Conservation (phyloP, 495 filamentous ascomycete genomes). For the Penicillium simplicissimum region DNA sequence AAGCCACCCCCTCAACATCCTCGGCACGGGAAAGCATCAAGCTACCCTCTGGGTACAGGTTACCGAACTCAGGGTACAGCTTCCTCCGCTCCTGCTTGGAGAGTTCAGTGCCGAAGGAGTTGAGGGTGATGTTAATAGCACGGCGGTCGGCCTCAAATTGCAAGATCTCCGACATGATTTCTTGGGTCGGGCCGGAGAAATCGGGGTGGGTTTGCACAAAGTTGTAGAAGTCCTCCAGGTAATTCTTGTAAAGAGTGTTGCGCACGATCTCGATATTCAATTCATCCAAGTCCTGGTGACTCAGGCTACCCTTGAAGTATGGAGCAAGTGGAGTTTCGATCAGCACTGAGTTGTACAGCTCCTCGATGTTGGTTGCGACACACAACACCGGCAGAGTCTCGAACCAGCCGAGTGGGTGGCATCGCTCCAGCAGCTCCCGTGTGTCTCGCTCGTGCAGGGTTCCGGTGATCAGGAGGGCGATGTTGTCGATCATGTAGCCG, state of each 20-base stretch:
- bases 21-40: conserved; percentile 94
- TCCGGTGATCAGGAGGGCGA: conserved; percentile 96
- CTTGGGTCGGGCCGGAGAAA: conserved; percentile 80
- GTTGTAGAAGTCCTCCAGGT: conserved; percentile 93
- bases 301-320: conserved; percentile 95
- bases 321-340: conserved; percentile 94
- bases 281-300: conserved; percentile 95
- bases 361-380: conserved; percentile 96
- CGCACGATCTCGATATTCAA: conserved; percentile 99
- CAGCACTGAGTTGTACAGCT: conserved; percentile 95
- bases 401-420: conserved; percentile 98
- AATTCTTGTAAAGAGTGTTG: conserved; percentile 99
- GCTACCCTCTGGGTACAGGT: conserved; percentile 89
- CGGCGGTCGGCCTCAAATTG: conserved; percentile 95
- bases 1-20: conserved; percentile 87
- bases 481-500: conserved; percentile 99
- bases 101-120: conserved; percentile 97
- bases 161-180: conserved; percentile 92
- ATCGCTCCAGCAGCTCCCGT: conserved; percentile 89
- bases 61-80: conserved; percentile 89
- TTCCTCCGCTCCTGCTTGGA: conserved; percentile 93
- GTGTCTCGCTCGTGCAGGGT: conserved; percentile 98
- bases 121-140: conserved; percentile 98
- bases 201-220: conserved; percentile 87
- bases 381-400: conserved; percentile 98